A percentile compares a stretch with the other conserved stretches of the same genome.
Conservation (phyloP, 129 eudicot species). For the Oenanthe sinensis region DNA sequence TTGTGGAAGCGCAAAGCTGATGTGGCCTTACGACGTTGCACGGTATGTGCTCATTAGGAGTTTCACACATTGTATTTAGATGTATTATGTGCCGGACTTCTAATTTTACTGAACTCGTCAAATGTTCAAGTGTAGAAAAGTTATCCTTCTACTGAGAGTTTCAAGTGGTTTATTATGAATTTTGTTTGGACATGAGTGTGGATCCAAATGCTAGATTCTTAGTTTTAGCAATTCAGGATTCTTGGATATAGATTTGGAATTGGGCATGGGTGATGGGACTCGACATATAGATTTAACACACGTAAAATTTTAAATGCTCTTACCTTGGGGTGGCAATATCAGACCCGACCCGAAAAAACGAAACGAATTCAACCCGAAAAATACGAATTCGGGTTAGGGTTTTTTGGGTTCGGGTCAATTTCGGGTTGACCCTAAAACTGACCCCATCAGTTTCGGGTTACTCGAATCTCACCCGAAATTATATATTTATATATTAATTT, state of each 20-base stretch:
- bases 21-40: conserved; percentile 66
- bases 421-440: too few relatives aligned
- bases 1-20: conserved; percentile 86
- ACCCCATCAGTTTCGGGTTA: too few relatives aligned
- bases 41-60: conserved; percentile 26
- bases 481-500: too few relatives aligned
- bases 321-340: too few relatives aligned
- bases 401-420: too few relatives aligned
- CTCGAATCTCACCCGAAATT: too few relatives aligned
- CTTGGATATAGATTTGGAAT: background rate
- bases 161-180: background rate
- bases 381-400: too few relatives aligned
- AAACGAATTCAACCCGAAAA: too few relatives aligned
- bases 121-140: background rate
- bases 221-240: background rate
- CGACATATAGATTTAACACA: background rate
- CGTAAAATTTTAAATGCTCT: too few relatives aligned
- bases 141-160: background rate
- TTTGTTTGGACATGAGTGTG: background rate
- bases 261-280: background rate
- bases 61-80: background rate
- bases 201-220: background rate
- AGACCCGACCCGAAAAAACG: too few relatives aligned
- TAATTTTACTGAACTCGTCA: background rate
- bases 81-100: background rate